Percentiles rank a stretch among this genome's conserved stretches.
Evolutionary conservation across 2,329 filamentous ascomycete genomes (phyloP).

Genomic region (Acrodontium crateriforme): DNA sequence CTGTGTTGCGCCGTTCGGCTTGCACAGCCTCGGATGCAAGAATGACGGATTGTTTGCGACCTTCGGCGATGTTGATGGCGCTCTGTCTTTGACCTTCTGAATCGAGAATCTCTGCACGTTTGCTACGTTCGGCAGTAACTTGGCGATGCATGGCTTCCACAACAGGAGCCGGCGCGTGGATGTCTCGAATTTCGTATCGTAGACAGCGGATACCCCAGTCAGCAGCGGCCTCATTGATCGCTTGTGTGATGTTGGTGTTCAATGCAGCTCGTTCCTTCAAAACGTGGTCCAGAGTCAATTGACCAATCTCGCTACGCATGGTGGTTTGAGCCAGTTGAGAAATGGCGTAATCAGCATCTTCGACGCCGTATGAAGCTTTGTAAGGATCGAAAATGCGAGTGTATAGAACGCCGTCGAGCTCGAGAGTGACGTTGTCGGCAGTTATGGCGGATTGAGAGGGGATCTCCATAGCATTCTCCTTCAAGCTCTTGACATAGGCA

Average conservation of each 20-base stretch:
- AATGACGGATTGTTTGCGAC: conserved; percentile 92
- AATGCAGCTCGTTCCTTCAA: conserved; percentile 91
- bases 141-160: conserved; percentile 98
- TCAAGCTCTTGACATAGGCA: conserved; percentile 93
- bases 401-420: conserved; percentile 89
- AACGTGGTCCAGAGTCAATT: conserved; percentile 90
- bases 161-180: conserved; percentile 85
- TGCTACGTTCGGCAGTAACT: conserved; percentile 91
- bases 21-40: conserved; percentile 84
- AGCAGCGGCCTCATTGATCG: conserved; percentile 94
- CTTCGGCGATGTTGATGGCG: conserved; percentile 98
- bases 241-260: conserved; percentile 96
- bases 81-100: conserved; percentile 94
- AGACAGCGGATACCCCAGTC: conserved; percentile 95
- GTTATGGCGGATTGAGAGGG: conserved; percentile 96
- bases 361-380: conserved; percentile 96
- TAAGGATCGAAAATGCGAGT: conserved; percentile 96
- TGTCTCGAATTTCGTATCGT: conserved; percentile 95
- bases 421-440: conserved; percentile 92
- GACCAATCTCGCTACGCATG: conserved; percentile 97
- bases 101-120: conserved; percentile 93
- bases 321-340: conserved; percentile 95
- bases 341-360: conserved; percentile 97
- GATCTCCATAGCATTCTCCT: conserved; percentile 92
- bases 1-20: conserved; percentile 85